Evolutionary conservation across 331 rosid genomes (phyloP).

Genomic region (Telfairia occidentalis): DNA sequence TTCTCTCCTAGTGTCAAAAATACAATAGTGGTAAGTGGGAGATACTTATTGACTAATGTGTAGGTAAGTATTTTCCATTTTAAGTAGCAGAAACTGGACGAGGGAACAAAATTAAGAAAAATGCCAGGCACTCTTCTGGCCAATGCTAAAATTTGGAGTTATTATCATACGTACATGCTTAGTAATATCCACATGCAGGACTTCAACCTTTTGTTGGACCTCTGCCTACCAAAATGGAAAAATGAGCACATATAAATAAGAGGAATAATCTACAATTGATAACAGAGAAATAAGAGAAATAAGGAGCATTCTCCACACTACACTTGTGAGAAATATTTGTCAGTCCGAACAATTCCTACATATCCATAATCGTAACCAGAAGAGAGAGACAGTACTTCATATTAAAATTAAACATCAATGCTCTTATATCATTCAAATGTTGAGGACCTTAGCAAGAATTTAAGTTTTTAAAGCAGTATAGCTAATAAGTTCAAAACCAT

Average conservation of each 20-base stretch:
- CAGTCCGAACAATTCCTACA: too few relatives aligned
- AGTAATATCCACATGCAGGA: constrained; percentile 54
- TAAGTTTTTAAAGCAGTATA: not conserved
- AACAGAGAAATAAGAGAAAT: not conserved
- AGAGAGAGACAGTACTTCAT: not conserved
- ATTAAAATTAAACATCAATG: not conserved
- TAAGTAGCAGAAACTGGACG: not conserved
- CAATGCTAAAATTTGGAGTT: not conserved
- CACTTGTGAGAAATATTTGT: not conserved
- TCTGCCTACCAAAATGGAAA: constrained; percentile 34
- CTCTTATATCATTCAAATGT: not conserved
- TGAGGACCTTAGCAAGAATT: not conserved
- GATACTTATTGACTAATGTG: too few relatives aligned
- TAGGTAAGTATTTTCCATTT: too few relatives aligned
- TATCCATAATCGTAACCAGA: not conserved
- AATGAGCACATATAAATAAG: constrained; percentile 3
- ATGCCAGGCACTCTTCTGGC: not conserved
- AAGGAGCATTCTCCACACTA: not conserved
- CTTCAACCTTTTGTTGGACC: constrained; percentile 40
- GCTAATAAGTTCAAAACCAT: not conserved
- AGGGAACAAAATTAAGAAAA: not conserved
- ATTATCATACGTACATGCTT: constrained; percentile 38
- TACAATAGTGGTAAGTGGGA: too few relatives aligned
- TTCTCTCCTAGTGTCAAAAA: too few relatives aligned
- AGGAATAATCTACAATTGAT: not conserved